Conservation (phyloP, 192 early-diverging fungal genomes). For the Podochytrium sp. region DNA sequence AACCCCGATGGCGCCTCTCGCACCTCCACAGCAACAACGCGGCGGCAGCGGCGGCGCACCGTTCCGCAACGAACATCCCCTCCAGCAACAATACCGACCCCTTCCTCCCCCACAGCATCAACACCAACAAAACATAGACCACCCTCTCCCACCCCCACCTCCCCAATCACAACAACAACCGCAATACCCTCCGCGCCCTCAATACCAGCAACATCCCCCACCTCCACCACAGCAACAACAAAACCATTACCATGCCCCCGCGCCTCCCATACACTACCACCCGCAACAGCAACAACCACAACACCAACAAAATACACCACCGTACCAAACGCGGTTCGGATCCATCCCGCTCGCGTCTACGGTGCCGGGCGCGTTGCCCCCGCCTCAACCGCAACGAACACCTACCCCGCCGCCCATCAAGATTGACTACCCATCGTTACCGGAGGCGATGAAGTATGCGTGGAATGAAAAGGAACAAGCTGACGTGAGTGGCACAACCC, state of each 20-base stretch:
- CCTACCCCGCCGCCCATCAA: slow-evolving; percentile 5
- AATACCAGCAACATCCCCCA: neutral
- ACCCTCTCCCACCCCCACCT: neutral
- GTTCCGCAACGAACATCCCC: neutral
- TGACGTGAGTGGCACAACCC: slow-evolving; percentile 12
- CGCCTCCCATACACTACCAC: neutral
- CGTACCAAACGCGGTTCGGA: neutral
- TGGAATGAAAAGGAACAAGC: slow-evolving; percentile 35
- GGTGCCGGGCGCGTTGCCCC: neutral
- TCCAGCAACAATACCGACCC: neutral
- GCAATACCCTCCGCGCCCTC: neutral
- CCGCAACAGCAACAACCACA: slow-evolving; percentile 7
- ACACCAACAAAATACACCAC: neutral
- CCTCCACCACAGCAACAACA: neutral
- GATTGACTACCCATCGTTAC: slow-evolving; percentile 15
- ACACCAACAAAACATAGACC: neutral
- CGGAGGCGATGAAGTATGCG: slow-evolving; percentile 20
- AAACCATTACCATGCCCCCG: neutral
- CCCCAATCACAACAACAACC: neutral
- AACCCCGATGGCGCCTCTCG: too few relatives aligned
- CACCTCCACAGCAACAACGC: too few relatives aligned
- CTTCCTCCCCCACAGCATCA: neutral
- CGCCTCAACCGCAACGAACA: slow-evolving; percentile 6
- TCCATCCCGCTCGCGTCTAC: neutral
- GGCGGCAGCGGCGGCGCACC: too few relatives aligned